phyloP scores from a whole-genome alignment of 768 basidiomycete genomes.

The Tulasnella sp. region DNA sequence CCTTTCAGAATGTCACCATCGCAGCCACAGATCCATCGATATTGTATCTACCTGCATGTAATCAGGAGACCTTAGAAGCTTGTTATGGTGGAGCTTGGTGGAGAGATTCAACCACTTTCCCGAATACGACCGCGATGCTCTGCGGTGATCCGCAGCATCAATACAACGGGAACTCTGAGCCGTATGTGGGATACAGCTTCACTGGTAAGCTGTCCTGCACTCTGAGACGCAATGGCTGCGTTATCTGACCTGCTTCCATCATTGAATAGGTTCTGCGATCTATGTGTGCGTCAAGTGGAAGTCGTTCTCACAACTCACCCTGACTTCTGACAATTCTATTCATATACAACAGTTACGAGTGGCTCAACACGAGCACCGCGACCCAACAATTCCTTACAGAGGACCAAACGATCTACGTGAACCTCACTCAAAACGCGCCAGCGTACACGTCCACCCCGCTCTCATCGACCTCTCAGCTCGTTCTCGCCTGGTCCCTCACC shows the following conservation, averaged over 20 bases:
- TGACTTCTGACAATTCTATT: not conserved
- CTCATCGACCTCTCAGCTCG: not conserved
- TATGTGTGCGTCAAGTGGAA: not conserved
- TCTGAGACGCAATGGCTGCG: not conserved
- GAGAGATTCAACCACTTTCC: not conserved
- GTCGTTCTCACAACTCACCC: not conserved
- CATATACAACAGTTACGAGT: not conserved
- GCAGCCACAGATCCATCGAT: too few relatives aligned
- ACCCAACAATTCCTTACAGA: not conserved
- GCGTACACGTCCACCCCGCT: not conserved
- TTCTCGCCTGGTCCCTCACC: slow-evolving; percentile 5
- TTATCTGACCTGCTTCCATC: not conserved
- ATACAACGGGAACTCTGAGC: not conserved
- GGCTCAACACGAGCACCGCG: slow-evolving; percentile 3
- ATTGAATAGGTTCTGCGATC: not conserved
- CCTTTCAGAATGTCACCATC: too few relatives aligned
- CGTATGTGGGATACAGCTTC: not conserved
- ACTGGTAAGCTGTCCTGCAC: not conserved
- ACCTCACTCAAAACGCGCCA: not conserved
- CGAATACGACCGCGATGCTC: not conserved
- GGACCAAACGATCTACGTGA: not conserved
- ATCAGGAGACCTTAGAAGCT: too few relatives aligned
- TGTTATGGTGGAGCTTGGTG: not conserved
- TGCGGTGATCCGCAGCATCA: not conserved
- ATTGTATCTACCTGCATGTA: too few relatives aligned